These are phyloP conservation scores for Mycena pura DNA, from an alignment of 768 basidiomycete genomes.

Conservation along the genomic window DNA sequence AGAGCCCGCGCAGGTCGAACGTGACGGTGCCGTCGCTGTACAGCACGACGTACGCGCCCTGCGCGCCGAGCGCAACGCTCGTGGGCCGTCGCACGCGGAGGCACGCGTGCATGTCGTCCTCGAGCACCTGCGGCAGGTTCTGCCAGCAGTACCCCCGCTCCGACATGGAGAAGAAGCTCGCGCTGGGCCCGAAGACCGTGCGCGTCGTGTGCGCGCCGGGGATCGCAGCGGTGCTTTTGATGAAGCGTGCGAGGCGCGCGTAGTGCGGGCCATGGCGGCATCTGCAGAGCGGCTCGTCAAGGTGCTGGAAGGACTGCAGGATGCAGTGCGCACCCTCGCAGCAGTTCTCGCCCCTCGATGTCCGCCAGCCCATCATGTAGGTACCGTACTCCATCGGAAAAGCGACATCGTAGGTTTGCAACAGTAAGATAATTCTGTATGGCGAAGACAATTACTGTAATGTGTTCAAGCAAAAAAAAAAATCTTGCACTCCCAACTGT, in stretches of 20 bases:
- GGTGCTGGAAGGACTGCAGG: too few species aligned
- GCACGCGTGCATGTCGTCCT: conserved; percentile 9
- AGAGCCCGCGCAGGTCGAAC: conserved; percentile 12
- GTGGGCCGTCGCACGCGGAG: conserved; percentile 1
- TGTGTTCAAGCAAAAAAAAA: too few species aligned
- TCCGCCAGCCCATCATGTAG: conserved; percentile 8
- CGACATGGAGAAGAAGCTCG: conserved; percentile 17
- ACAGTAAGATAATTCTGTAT: too few species aligned
- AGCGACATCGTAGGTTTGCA: conserved; percentile 20
- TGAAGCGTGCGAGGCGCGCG: conserved; percentile 6
- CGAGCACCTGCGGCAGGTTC: conserved; percentile 3
- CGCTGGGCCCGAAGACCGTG: conserved; percentile 13
- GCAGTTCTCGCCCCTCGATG: background rate
- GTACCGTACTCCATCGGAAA: conserved; percentile 11
- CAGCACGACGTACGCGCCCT: conserved; percentile 16
- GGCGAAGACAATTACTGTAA: too few species aligned
- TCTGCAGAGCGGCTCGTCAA: too few species aligned
- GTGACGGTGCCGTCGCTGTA: conserved; percentile 19
- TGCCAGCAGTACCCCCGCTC: conserved; percentile 13
- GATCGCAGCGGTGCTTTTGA: background rate
- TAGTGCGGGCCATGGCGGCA: conserved; percentile 2
- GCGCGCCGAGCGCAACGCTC: conserved; percentile 10
- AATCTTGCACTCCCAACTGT: too few species aligned
- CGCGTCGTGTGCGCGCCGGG: background rate
- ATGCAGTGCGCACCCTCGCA: conserved; percentile 3